These are phyloP conservation scores for Lactarius psammicola DNA, from an alignment of 768 basidiomycete genomes.

Conservation along the genomic window DNA sequence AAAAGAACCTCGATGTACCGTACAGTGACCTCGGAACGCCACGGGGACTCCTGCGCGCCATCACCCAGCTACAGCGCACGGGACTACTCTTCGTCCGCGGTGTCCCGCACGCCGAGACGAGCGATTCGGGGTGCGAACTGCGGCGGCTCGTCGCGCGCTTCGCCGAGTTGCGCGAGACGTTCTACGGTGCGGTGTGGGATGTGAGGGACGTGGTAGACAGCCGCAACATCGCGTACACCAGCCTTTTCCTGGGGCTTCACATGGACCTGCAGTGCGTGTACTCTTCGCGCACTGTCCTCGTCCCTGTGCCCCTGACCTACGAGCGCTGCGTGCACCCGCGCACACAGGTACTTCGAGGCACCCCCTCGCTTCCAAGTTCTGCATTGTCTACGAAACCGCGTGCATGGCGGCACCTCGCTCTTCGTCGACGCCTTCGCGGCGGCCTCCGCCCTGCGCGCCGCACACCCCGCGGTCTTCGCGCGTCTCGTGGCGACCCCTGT, in stretches of 20 bases:
- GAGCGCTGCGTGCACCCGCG: neutral
- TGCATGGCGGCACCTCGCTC: conserved; percentile 78
- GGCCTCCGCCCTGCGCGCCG: conserved; percentile 50
- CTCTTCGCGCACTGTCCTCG: neutral
- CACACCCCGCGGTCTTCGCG: conserved; percentile 52
- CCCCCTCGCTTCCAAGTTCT: conserved; percentile 93
- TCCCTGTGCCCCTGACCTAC: neutral
- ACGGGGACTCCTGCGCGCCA: conserved; percentile 51
- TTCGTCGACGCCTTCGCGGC: conserved; percentile 81
- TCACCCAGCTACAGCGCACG: conserved; percentile 66
- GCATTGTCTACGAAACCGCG: conserved; percentile 84
- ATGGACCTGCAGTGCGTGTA: conserved; percentile 83
- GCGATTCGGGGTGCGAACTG: conserved; percentile 62
- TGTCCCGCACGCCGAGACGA: conserved; percentile 64
- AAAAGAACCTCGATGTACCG: conserved; percentile 49
- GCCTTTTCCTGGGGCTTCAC: conserved; percentile 82
- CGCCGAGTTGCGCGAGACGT: conserved; percentile 78
- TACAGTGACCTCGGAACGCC: conserved; percentile 52
- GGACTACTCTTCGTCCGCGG: conserved; percentile 73
- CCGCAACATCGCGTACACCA: conserved; percentile 93
- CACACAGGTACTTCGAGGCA: conserved; percentile 76
- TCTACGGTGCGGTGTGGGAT: conserved; percentile 90
- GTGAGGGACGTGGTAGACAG: conserved; percentile 73
- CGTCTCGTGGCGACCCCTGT: conserved; percentile 63
- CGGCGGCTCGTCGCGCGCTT: conserved; percentile 62